Evolutionary conservation across 306 rosid genomes (phyloP), one percentile per base, ranked within the genome.

Genomic region (Cucumis hystrix): DNA sequence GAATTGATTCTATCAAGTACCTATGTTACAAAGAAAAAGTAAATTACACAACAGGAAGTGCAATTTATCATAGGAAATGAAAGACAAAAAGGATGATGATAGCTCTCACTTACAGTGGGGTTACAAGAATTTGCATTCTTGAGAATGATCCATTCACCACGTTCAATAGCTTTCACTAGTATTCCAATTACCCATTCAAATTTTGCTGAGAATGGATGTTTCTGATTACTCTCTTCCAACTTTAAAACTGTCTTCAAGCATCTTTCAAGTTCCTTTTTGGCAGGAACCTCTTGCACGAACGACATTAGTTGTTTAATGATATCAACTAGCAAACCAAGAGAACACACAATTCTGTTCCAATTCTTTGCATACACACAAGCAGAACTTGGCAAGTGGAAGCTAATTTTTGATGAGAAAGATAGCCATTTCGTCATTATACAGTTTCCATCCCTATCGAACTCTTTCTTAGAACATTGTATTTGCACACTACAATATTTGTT

Each of bases 1-100:
- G 97, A 95, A 83, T 95, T 95, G 77, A 95, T 90, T 83, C 98
- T 87, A 86, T 95, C 98, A 83, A 95, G 97, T 73, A 95, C 97
- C 98, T 94, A 25, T 0, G 49, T 7, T 61, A 35, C 28, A 62
- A 15, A 60, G 35, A 49, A 67, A 82, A 77, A 55, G 60, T 35
- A 40, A 54, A 82, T 74, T 39, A 58, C 28, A 17, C 3, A 8
- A 58, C 52, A 69, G 71, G 21, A 37, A 7, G 35, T 59, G 45
- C 1, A 40, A 21, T 15, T 35, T n/a, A 76, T 56, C 79, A 28
- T 64, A 75, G 16, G 41, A 60, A 28, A 49, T 63, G 18, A 80
- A 43, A 43, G 11, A 68, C 5, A 58, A 82, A 52, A 56, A 35
- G 30, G n/a, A 62, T 20, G 6, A 71, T 47, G 75, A 35, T 28